phyloP scores from a whole-genome alignment of 306 rosid genomes.

The Comarum palustre region DNA sequence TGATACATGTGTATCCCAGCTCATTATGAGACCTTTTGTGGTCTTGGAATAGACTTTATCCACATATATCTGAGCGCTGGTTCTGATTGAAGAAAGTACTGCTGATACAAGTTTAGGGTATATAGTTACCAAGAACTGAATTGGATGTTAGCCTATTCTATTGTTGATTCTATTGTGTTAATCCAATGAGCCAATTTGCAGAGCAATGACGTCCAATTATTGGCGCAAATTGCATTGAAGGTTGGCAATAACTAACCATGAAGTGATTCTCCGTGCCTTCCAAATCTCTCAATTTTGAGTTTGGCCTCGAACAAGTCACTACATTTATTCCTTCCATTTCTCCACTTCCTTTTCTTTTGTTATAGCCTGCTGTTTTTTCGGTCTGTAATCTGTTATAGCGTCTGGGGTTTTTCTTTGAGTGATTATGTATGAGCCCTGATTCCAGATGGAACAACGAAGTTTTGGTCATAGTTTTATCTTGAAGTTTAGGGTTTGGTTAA shows the following conservation, averaged over 20 bases:
- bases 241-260: too few relatives aligned
- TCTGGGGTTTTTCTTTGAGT: too few relatives aligned
- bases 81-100: not conserved
- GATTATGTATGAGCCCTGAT: conserved; percentile 32
- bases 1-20: conserved; percentile 13
- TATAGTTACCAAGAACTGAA: not conserved
- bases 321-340: too few relatives aligned
- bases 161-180: not conserved
- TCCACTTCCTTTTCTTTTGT: too few relatives aligned
- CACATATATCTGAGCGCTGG: not conserved
- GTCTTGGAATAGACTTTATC: conserved; percentile 5
- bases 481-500: not conserved
- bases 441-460: not conserved
- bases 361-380: too few relatives aligned
- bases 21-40: conserved; percentile 12
- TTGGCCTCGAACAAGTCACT: too few relatives aligned
- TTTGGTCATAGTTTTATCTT: not conserved
- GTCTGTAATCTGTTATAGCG: too few relatives aligned
- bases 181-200: not conserved
- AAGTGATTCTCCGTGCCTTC: too few relatives aligned
- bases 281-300: too few relatives aligned
- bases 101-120: not conserved
- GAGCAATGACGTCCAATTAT: too few relatives aligned
- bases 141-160: not conserved
- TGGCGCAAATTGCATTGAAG: too few relatives aligned